phyloP scores from a whole-genome alignment of 1,284 basidiomycete species.

The Rhodotorula sp. region DNA sequence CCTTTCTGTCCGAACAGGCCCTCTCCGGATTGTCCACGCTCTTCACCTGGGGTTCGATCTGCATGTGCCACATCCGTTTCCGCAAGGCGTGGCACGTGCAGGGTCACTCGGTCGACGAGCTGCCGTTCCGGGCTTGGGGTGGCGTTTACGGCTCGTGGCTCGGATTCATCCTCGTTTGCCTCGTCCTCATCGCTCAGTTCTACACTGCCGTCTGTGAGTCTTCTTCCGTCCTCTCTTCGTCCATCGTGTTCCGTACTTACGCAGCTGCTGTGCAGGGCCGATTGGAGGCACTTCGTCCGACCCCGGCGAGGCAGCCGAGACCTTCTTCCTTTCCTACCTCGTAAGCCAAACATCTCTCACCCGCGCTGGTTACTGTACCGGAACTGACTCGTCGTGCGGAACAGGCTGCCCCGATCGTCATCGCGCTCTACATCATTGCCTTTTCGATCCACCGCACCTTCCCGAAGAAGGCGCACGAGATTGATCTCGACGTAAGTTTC shows the following conservation, averaged over 20 bases:
- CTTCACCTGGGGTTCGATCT: conserved; percentile 52
- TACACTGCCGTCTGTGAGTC: conserved; percentile 38
- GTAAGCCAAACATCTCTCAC: conserved; percentile 16
- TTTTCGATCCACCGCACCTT: conserved; percentile 49
- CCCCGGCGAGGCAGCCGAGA: conserved; percentile 45
- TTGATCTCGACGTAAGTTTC: conserved; percentile 50
- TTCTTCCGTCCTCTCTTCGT: neutral
- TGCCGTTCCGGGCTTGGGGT: conserved; percentile 55
- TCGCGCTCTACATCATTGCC: conserved; percentile 48
- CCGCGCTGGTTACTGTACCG: too few relatives aligned
- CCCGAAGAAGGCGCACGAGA: conserved; percentile 49
- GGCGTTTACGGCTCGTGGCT: conserved; percentile 54
- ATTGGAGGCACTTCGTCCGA: conserved; percentile 43
- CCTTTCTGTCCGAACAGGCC: conserved; percentile 34
- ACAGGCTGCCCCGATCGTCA: conserved; percentile 45
- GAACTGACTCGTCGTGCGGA: neutral
- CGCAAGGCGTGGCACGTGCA: conserved; percentile 54
- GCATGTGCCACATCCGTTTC: conserved; percentile 50
- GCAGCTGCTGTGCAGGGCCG: conserved; percentile 43
- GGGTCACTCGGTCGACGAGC: conserved; percentile 54
- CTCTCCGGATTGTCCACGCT: conserved; percentile 56
- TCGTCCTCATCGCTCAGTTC: conserved; percentile 50
- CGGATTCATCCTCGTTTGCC: conserved; percentile 49
- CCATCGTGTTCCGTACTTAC: conserved; percentile 17
- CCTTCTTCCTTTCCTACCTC: conserved; percentile 55